A percentile compares a stretch with the other conserved stretches of the same genome.
Conservation (phyloP, 1,284 basidiomycete genomes). For the Gymnopus androsaceus region DNA sequence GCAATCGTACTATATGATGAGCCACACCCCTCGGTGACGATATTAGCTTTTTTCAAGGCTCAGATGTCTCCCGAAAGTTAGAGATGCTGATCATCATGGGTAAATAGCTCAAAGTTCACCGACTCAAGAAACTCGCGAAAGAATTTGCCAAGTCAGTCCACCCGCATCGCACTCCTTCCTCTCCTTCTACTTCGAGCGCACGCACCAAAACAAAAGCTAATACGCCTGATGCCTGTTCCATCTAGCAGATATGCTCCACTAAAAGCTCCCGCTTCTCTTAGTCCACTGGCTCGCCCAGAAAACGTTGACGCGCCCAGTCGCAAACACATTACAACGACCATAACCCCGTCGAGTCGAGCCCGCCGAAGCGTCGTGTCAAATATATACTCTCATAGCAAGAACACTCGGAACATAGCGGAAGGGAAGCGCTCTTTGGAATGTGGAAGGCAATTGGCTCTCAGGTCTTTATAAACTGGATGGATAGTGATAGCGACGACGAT, state of each 20-base stretch:
- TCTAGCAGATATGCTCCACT: not conserved
- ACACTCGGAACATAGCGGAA: conserved; percentile 20
- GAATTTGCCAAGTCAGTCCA: conserved; percentile 89
- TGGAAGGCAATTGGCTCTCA: too few species aligned
- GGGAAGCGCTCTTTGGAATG: conserved; percentile 24
- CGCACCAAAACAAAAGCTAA: conserved; percentile 22
- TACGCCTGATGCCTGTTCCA: conserved; percentile 5
- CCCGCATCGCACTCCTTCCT: conserved; percentile 28
- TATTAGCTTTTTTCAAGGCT: conserved; percentile 75
- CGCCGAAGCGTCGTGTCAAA: conserved; percentile 59
- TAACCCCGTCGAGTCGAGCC: conserved; percentile 59
- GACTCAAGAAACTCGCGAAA: conserved; percentile 89
- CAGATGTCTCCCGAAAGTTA: conserved; percentile 76
- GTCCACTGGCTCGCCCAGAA: conserved; percentile 58
- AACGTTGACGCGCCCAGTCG: conserved; percentile 57
- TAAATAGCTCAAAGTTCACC: conserved; percentile 93
- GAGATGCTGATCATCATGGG: conserved; percentile 96
- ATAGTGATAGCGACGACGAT: conserved; percentile 29
- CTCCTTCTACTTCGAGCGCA: conserved; percentile 23
- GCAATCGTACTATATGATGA: conserved; percentile 92
- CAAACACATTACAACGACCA: conserved; percentile 60
- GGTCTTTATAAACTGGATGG: conserved; percentile 55
- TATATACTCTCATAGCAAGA: not conserved
- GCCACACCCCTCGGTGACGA: conserved; percentile 86
- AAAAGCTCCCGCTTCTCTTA: conserved; percentile 23